phyloP scores from a whole-genome alignment of 2,329 filamentous ascomycete genomes.

The Claviceps pusilla region DNA sequence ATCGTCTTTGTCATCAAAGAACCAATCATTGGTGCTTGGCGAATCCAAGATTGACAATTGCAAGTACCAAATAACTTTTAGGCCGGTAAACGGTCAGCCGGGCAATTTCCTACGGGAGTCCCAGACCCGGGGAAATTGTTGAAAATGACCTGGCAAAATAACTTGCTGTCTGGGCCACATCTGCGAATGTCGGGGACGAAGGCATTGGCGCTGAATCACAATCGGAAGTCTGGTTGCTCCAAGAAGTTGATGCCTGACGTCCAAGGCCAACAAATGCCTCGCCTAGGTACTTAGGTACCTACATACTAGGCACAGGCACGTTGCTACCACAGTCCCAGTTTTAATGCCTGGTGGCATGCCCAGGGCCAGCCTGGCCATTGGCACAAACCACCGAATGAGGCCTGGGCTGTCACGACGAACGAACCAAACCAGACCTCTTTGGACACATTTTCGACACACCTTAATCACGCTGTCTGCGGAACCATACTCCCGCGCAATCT shows the following conservation, averaged over 20 bases:
- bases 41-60: neutral
- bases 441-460: slow-evolving; percentile 6
- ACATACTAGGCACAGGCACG: neutral
- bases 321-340: neutral
- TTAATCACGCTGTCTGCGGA: neutral
- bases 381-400: neutral
- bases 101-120: no score
- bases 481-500: neutral
- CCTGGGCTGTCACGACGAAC: neutral
- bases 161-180: no score
- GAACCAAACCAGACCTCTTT: neutral
- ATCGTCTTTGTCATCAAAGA: neutral
- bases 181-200: no score
- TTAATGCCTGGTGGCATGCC: neutral
- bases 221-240: no score
- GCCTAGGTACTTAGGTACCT: no score
- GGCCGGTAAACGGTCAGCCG: no score
- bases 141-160: no score
- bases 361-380: slow-evolving; percentile 7
- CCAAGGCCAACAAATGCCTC: slow-evolving; percentile 2
- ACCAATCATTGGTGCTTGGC: neutral
- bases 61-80: no score
- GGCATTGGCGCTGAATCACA: no score
- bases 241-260: slow-evolving; percentile 7
- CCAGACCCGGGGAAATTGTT: no score